phyloP scores from a whole-genome alignment of 2,329 filamentous ascomycete species.

The Calonectria hawksworthii region DNA sequence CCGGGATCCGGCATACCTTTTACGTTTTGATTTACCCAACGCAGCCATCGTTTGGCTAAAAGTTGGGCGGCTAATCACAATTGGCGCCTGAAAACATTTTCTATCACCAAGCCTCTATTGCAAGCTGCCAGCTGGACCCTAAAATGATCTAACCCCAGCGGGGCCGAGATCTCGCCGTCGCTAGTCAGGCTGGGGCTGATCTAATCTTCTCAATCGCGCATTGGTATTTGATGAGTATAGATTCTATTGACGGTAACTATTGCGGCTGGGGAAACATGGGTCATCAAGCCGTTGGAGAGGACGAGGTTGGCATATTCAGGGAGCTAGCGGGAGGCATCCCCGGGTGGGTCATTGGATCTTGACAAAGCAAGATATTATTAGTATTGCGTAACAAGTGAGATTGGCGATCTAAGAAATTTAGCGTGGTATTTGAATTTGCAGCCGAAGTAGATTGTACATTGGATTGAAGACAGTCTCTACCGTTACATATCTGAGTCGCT shows the following conservation, averaged over 20 bases:
- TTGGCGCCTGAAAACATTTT: neutral
- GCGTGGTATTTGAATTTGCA: neutral
- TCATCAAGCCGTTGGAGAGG: neutral
- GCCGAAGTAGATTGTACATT: neutral
- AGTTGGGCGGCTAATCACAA: neutral
- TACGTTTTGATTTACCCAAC: neutral
- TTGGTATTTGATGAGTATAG: neutral
- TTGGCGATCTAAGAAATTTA: neutral
- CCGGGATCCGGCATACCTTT: neutral
- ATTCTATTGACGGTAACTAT: neutral
- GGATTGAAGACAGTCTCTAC: neutral
- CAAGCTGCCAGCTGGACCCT: neutral
- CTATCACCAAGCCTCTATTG: neutral
- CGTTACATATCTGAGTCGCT: neutral
- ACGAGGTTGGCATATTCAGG: neutral
- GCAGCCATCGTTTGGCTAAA: neutral
- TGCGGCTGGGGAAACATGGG: neutral
- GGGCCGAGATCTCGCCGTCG: conserved; percentile 13
- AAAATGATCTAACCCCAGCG: neutral
- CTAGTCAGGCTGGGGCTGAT: neutral
- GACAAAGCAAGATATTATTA: neutral
- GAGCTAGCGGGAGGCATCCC: neutral
- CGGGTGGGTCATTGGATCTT: neutral
- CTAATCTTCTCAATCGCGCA: neutral
- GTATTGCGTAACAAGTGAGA: neutral